Base-by-base conservation (phyloP, 306 rosid species). In the Medicago lupulina region DNA sequence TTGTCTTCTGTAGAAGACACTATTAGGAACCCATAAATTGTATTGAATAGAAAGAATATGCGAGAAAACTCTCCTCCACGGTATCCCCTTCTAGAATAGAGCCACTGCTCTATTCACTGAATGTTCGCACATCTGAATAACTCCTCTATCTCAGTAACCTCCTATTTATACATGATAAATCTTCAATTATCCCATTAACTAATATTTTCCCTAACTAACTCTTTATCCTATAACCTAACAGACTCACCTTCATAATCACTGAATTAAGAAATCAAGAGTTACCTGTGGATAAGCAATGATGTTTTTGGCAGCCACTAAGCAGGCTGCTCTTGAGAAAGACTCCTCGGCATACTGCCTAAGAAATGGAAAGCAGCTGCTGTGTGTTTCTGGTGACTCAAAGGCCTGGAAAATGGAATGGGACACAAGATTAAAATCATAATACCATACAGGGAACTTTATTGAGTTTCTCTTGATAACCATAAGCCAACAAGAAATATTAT, bases 281-380 rank as follows among this genome's bases (percentile, higher is more conserved):
- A 96, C 99, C 99, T 96, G 99, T n/a, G 99, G 99, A 79, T 92
- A 96, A 55, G 96, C 87, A 80, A 96, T 90, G 82, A 83, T 89
- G 75, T 78, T 88, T 88, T 96, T 96, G 60, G 97, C 92, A 68
- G 91, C 74, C 77, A 96, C 91, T 82, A 96, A 83, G 90, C 99
- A 96, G 47, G 99, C 98, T 31, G 98, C 96, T 83, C 59, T 78
- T 46, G 99, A 83, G 79, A 90, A 88, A 76, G 99, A 89, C 60
- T 92, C 99, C 80, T 88, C 98, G 0, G 99, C 99, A 79, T 90
- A 96, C 88, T 96, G 95, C 88, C 99, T 85, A 43, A 92, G 92
- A 87, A 85, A 96, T 82, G 92, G 75, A 81, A 86, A 82, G 54
- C 99, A 96, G 73, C 72, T 86, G 67, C 90, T 13, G 57, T 96